Percentiles rank a stretch among this genome's conserved stretches.
These are phyloP conservation scores for Elsinoe perseae DNA, from an alignment of 2,329 filamentous ascomycete species.

Conservation along the genomic window DNA sequence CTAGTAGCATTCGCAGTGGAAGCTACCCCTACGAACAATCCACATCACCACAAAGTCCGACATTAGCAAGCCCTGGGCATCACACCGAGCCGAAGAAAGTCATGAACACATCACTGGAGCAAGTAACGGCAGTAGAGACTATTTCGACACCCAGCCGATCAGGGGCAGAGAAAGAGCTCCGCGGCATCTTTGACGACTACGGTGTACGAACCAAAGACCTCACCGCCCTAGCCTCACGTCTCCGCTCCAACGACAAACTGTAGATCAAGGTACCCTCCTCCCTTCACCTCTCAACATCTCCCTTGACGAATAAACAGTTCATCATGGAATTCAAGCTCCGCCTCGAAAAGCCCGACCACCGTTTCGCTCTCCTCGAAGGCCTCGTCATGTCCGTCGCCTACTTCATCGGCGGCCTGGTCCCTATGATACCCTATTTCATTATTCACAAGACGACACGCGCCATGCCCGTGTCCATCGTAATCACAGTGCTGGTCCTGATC, in stretches of 20 bases:
- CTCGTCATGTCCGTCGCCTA: slow-evolving; percentile 35
- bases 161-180: slow-evolving; percentile 26
- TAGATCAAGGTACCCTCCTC: slow-evolving; percentile 36
- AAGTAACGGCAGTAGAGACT: neutral
- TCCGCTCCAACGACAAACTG: slow-evolving; percentile 42
- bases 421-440: slow-evolving; percentile 47
- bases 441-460: slow-evolving; percentile 33
- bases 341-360: slow-evolving; percentile 36
- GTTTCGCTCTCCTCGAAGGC: slow-evolving; percentile 42
- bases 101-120: slow-evolving; percentile 24
- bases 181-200: slow-evolving; percentile 44
- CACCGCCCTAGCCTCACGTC: slow-evolving; percentile 42
- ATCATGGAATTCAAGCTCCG: slow-evolving; percentile 54
- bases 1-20: neutral
- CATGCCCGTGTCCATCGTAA: slow-evolving; percentile 44
- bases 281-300: neutral
- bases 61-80: neutral
- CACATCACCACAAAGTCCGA: neutral
- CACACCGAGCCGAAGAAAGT: slow-evolving; percentile 28
- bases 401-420: slow-evolving; percentile 35
- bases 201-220: slow-evolving; percentile 39
- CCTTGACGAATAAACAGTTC: too few relatives aligned
- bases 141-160: neutral
- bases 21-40: neutral
- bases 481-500: slow-evolving; percentile 43